These are phyloP conservation scores for Azolla pinnata DNA, from an alignment of 75 land plant species.

Conservation along the genomic window DNA sequence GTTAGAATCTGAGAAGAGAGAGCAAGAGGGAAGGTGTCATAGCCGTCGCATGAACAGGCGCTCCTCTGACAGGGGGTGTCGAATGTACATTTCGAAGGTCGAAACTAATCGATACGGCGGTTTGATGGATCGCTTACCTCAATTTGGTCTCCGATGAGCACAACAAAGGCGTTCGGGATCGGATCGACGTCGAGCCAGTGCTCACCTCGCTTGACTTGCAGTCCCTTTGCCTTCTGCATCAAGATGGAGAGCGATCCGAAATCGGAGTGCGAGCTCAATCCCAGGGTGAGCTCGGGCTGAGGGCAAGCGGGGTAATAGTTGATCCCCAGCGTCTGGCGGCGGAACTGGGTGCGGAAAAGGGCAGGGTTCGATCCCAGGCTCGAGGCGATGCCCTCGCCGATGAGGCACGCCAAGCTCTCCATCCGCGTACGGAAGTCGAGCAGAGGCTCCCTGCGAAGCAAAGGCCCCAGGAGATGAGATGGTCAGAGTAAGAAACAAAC, in stretches of 20 bases:
- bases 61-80: neutral
- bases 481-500: neutral
- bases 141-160: constrained; percentile 65
- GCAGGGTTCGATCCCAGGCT: neutral
- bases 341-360: neutral
- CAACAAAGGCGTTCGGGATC: constrained; percentile 37
- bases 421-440: neutral
- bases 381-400: neutral
- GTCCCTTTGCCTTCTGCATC: constrained; percentile 43
- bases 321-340: constrained; percentile 45
- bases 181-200: constrained; percentile 47
- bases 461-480: neutral
- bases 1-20: constrained; percentile 21
- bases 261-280: constrained; percentile 63
- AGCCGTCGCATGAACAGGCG: too few species aligned
- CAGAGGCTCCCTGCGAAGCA: neutral
- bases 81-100: neutral
- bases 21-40: neutral
- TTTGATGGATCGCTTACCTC: neutral
- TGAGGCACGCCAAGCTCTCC: neutral
- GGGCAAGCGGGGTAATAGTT: constrained; percentile 72
- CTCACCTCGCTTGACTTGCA: constrained; percentile 33
- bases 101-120: neutral
- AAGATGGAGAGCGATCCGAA: constrained; percentile 45
- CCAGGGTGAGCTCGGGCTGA: constrained; percentile 55